Evolutionary conservation across 208 protist species (phyloP).

Genomic region (Trypanosoma caninum): DNA sequence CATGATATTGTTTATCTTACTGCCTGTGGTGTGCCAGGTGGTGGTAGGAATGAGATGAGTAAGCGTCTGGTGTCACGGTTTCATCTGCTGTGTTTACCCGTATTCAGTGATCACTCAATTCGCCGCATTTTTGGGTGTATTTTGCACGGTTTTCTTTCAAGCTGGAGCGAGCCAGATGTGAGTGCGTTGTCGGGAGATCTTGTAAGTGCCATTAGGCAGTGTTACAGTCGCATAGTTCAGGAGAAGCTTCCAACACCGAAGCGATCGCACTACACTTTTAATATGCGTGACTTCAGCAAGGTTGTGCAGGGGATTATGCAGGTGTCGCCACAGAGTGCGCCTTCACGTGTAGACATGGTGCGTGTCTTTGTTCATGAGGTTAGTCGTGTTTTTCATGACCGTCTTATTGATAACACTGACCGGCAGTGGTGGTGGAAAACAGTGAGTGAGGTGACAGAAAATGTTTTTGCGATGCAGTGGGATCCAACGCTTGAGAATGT

Average conservation of each 20-base stretch:
- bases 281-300: slow-evolving; percentile 97
- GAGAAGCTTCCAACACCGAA: slow-evolving; percentile 97
- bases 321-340: slow-evolving; percentile 60
- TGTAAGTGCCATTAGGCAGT: slow-evolving; percentile 90
- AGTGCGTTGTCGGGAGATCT: slow-evolving; percentile 58
- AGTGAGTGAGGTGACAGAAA: slow-evolving; percentile 47
- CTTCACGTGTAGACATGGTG: slow-evolving; percentile 46
- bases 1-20: slow-evolving; percentile 88
- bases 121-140: slow-evolving; percentile 96
- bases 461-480: slow-evolving; percentile 67
- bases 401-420: slow-evolving; percentile 92
- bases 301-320: slow-evolving; percentile 97
- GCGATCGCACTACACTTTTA: slow-evolving; percentile 99
- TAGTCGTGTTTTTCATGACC: slow-evolving; percentile 95
- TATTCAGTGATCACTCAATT: slow-evolving; percentile 83
- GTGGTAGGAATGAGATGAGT: slow-evolving; percentile 93
- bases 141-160: slow-evolving; percentile 85
- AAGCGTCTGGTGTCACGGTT: slow-evolving; percentile 92
- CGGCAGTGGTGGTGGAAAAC: slow-evolving; percentile 91
- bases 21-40: slow-evolving; percentile 94
- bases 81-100: slow-evolving; percentile 92
- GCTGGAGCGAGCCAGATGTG: slow-evolving; percentile 58
- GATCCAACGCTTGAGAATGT: slow-evolving; percentile 57
- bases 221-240: slow-evolving; percentile 93
- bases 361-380: slow-evolving; percentile 95